Base-by-base conservation (phyloP, 169 alveolate species). In the Plasmodium yoelii region DNA sequence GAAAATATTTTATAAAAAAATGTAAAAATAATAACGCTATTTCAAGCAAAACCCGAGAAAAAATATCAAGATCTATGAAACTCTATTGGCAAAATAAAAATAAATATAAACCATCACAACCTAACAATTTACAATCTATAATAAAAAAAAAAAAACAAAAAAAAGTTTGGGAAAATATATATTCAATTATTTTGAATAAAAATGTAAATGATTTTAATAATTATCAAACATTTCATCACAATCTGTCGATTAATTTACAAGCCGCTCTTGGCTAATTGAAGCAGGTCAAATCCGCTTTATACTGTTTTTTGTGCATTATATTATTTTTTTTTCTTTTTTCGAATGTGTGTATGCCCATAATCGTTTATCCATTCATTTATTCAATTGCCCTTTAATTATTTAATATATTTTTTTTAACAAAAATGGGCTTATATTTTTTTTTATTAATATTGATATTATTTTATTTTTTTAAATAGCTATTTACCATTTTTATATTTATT, bases 101-200 rank as follows among this genome's bases (percentile, higher is more conserved):
- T 61, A 82, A 82, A 47, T 82, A 10, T 13, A 69, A 42, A 49
- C 15, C 39, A 53, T 22, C 44, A 15, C 51, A 65, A 18, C 18
- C 55, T 19, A 65, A 55, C 47, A 82, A 82, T 55, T 65, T 56
- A 49, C 84, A 65, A 44, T 71, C 75, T n/a, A 2, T 68, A 15
- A 49, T 65, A 9, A 55, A 59, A 71, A 82, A 82, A 60, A 82
- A 82, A 82, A 82, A 68, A 60, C 90, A 82, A 28, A 82, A 82
- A 69, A 82, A 82, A 67, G 84, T 82, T 46, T 82, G 90, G 90
- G 90, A 82, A 26, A 63, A 82, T 65, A 82, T 82, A 55, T 82
- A 82, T 59, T 82, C 90, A n/a, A 26, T 82, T 82, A 82, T 82
- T 51, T 82, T 82, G 68, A 67, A 82, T 82, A 80, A 82, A 59